Conservation (phyloP, 345 rosid species). For the Limnanthes douglasii region DNA sequence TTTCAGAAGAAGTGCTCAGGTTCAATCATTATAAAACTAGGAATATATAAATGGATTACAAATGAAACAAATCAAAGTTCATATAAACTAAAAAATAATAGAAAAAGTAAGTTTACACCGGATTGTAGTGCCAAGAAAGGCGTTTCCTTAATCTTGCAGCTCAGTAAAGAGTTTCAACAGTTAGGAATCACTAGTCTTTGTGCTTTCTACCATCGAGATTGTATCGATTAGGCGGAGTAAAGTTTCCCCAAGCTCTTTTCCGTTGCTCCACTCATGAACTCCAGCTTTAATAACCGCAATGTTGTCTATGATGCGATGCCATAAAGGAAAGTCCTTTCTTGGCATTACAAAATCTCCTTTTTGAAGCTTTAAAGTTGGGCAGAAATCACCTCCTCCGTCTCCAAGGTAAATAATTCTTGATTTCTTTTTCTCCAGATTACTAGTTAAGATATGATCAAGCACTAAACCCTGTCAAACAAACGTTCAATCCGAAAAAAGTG, state of each 20-base stretch:
- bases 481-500: no score
- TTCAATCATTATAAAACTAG: no score
- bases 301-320: conserved; percentile 25
- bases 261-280: conserved; percentile 55
- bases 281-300: conserved; percentile 39
- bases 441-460: conserved; percentile 28
- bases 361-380: conserved; percentile 52
- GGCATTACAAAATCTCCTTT: conserved; percentile 58
- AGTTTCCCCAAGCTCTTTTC: conserved; percentile 36
- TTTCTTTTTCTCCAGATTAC: conserved; percentile 6
- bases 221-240: conserved; percentile 27
- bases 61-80: no score
- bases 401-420: conserved; percentile 54
- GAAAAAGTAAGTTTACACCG: no score
- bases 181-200: conserved; percentile 5
- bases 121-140: no score
- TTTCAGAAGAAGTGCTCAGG: no score
- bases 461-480: conserved; percentile 36
- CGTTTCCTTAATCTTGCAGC: no score
- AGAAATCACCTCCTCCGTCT: conserved; percentile 77
- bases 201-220: conserved; percentile 11
- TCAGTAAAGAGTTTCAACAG: not conserved
- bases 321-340: conserved; percentile 51
- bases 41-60: no score
- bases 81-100: no score